Evolutionary conservation across 441 rosid species (phyloP).

Genomic region (Erodium trifolium): DNA sequence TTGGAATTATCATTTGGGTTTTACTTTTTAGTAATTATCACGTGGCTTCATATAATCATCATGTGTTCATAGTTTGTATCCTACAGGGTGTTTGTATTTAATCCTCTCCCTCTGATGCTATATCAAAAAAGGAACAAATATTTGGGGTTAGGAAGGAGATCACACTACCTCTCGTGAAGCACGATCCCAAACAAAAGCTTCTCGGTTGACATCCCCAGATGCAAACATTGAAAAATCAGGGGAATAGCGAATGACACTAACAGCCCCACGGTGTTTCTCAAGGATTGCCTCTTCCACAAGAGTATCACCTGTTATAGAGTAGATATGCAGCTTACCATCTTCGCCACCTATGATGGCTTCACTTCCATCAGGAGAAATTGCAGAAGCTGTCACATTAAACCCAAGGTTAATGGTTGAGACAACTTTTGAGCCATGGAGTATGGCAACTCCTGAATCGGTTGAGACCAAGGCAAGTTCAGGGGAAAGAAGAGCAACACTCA

Average conservation of each 20-base stretch:
- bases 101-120: neutral
- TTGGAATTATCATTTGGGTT: too few species aligned
- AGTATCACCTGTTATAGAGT: slow-evolving; percentile 57
- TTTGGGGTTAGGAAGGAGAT: neutral
- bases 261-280: slow-evolving; percentile 85
- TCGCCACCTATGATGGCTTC: slow-evolving; percentile 83
- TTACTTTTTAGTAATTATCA: too few species aligned
- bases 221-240: slow-evolving; percentile 92
- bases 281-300: slow-evolving; percentile 68
- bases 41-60: too few species aligned
- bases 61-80: too few species aligned
- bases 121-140: neutral
- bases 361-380: slow-evolving; percentile 74
- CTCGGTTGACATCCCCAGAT: slow-evolving; percentile 82
- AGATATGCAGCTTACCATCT: slow-evolving; percentile 75
- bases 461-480: slow-evolving; percentile 67
- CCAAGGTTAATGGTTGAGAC: slow-evolving; percentile 67
- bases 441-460: slow-evolving; percentile 67
- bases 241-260: slow-evolving; percentile 72
- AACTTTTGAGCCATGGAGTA: slow-evolving; percentile 57
- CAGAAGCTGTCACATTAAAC: slow-evolving; percentile 71
- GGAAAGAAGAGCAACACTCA: slow-evolving; percentile 57
- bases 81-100: too few species aligned
- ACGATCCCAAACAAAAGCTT: slow-evolving; percentile 86
- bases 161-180: slow-evolving; percentile 60